Base-by-base conservation (phyloP, 495 filamentous ascomycete genomes). In the Penicillium psychrofluorescens region DNA sequence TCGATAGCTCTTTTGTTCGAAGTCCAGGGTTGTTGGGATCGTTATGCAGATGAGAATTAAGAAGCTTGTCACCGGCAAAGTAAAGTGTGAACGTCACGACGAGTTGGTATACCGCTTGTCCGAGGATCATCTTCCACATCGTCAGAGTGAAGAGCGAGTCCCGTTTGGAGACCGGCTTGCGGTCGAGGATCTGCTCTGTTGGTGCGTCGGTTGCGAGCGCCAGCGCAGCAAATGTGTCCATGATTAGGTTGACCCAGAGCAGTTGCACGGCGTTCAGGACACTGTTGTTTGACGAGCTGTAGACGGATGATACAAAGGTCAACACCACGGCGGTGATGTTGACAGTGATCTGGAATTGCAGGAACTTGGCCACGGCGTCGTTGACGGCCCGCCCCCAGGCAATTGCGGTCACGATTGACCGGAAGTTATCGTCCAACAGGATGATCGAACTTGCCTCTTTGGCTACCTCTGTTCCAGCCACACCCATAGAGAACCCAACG, bases 41-140 rank as follows among this genome's bases (percentile, higher is more conserved):
- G 11, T 22, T 22, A 22, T 22, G 22, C 22, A 80, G 76, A 16
- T 58, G 48, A 35, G 73, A 71, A 14, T 52, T 56, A 16, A 90
- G 75, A 22, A 94, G 78, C 0, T 66, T 46, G 15, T 64, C 51
- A 3, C 81, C 81, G 10, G 75, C 86, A 50, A 88, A 95, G 66
- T 88, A 86, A 27, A 94, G 72, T 47, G 87, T 65, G 50, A 92
- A 84, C 0, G 86, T 92, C 36, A 90, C 74, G 15, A 70, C 71
- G 4, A 95, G 76, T 58, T 95, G 87, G 58, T 88, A 94, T 30
- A 91, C 67, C 5, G 88, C 82, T 55, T 95, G 86, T 15, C 87
- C 88, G 29, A 90, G 72, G 45, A 95, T 92, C 88, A 95, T 95
- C 65, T 95, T 95, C 88, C 88, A 95, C 88, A 95, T 95, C 29